These are phyloP conservation scores for Didymella keratinophila DNA, from an alignment of 2,329 filamentous ascomycete species.

Conservation along the genomic window DNA sequence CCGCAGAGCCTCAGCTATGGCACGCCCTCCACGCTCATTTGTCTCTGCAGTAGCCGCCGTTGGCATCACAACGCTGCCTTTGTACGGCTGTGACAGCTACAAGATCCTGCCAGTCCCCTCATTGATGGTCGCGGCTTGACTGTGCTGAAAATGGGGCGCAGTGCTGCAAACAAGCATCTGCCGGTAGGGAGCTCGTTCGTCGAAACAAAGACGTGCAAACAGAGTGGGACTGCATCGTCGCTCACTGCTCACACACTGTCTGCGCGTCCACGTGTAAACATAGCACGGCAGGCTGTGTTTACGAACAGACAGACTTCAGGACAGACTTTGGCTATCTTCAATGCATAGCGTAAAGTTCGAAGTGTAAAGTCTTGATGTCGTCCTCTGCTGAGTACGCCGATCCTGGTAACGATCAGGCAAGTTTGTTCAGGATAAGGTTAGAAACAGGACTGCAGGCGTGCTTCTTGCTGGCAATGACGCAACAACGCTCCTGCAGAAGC, in stretches of 20 bases:
- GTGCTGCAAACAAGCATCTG: slow-evolving; percentile 13
- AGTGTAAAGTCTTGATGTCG: slow-evolving; percentile 3
- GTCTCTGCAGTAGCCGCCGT: slow-evolving; percentile 5
- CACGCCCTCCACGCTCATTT: background rate
- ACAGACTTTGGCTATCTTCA: background rate
- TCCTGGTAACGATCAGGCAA: slow-evolving; percentile 6
- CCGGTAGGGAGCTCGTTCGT: slow-evolving; percentile 9
- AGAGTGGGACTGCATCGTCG: slow-evolving; percentile 18
- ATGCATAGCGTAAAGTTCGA: background rate
- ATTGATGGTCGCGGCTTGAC: background rate
- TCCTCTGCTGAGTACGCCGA: slow-evolving; percentile 12
- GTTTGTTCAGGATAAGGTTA: background rate
- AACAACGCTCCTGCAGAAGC: slow-evolving; percentile 15
- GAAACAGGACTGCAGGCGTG: slow-evolving; percentile 17
- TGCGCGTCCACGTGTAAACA: slow-evolving; percentile 14
- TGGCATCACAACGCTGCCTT: slow-evolving; percentile 6
- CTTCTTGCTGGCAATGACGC: slow-evolving; percentile 14
- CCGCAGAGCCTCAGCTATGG: slow-evolving; percentile 13
- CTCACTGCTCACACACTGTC: slow-evolving; percentile 1
- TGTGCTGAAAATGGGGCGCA: slow-evolving; percentile 11
- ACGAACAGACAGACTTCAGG: background rate
- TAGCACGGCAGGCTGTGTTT: background rate
- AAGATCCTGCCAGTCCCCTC: background rate
- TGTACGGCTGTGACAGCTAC: slow-evolving; percentile 1
- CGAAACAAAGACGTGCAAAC: slow-evolving; percentile 31